These are phyloP conservation scores for Penicillium parvum DNA, from an alignment of 495 filamentous ascomycete genomes.

Conservation along the genomic window DNA sequence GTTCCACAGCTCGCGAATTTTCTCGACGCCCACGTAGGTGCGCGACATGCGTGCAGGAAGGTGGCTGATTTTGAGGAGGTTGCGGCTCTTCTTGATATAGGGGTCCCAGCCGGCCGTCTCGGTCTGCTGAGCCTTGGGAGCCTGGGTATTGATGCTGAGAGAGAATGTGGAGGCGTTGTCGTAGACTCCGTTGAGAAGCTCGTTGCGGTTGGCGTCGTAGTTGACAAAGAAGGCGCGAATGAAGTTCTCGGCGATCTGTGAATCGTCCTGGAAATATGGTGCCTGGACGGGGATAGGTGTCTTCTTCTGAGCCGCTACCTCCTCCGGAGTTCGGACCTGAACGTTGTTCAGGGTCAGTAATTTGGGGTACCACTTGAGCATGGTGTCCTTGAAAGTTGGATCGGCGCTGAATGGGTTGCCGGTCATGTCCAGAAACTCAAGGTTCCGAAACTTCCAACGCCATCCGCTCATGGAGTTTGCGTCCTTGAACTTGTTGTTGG, in stretches of 20 bases:
- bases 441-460: conserved; percentile 68
- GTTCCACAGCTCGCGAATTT: conserved; percentile 67
- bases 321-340: conserved; percentile 64
- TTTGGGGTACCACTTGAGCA: conserved; percentile 76
- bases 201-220: conserved; percentile 68
- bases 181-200: conserved; percentile 64
- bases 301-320: conserved; percentile 52
- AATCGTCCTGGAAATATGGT: conserved; percentile 71
- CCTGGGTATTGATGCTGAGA: conserved; percentile 61
- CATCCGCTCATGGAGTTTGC: conserved; percentile 57
- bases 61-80: conserved; percentile 66
- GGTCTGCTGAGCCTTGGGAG: conserved; percentile 47
- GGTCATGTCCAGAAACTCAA: conserved; percentile 73
- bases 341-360: conserved; percentile 67
- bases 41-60: conserved; percentile 57
- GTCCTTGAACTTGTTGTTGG: conserved; percentile 67
- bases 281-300: conserved; percentile 63
- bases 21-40: conserved; percentile 55
- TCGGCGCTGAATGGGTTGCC: conserved; percentile 68
- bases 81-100: conserved; percentile 78
- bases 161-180: conserved; percentile 77
- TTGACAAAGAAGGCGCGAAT: conserved; percentile 66
- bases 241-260: conserved; percentile 68
- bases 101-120: conserved; percentile 56
- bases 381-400: conserved; percentile 60